These are phyloP conservation scores for Aleurites moluccanus DNA, from an alignment of 441 rosid species.

Conservation along the genomic window DNA sequence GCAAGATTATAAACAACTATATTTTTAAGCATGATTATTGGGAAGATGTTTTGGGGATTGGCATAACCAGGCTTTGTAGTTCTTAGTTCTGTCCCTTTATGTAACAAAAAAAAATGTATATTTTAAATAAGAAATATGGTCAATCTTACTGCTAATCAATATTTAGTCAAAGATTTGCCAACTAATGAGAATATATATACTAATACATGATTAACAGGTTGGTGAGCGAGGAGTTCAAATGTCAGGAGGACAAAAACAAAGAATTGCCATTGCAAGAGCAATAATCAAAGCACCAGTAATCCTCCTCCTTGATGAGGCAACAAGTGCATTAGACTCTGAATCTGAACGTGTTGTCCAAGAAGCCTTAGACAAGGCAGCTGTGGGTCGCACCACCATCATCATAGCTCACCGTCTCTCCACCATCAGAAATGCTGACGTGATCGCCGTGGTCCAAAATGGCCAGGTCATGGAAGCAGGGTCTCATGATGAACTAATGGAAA, in stretches of 20 bases:
- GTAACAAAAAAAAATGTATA: too few relatives aligned
- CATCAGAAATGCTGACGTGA: conserved; percentile 58
- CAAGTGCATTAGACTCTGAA: conserved; percentile 77
- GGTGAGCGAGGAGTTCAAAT: conserved; percentile 79
- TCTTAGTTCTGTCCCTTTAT: too few relatives aligned
- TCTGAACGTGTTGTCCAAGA: conserved; percentile 76
- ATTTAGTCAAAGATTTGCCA: neutral
- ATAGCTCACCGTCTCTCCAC: conserved; percentile 84
- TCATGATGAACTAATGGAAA: conserved; percentile 53
- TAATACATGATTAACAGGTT: conserved; percentile 42
- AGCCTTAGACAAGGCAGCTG: conserved; percentile 61
- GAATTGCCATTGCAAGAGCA: conserved; percentile 88
- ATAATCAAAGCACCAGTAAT: conserved; percentile 67
- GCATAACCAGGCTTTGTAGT: too few relatives aligned
- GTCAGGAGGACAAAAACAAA: conserved; percentile 92
- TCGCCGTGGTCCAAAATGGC: conserved; percentile 58
- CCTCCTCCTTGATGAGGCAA: conserved; percentile 83
- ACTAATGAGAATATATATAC: neutral
- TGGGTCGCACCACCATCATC: conserved; percentile 69
- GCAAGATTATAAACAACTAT: neutral
- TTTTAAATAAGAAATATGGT: neutral
- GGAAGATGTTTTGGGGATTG: too few relatives aligned
- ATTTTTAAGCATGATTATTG: too few relatives aligned
- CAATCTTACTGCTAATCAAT: neutral
- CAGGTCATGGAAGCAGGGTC: conserved; percentile 59